Base-by-base conservation (phyloP, 306 rosid genomes). In the Pyrus pyrifolia region DNA sequence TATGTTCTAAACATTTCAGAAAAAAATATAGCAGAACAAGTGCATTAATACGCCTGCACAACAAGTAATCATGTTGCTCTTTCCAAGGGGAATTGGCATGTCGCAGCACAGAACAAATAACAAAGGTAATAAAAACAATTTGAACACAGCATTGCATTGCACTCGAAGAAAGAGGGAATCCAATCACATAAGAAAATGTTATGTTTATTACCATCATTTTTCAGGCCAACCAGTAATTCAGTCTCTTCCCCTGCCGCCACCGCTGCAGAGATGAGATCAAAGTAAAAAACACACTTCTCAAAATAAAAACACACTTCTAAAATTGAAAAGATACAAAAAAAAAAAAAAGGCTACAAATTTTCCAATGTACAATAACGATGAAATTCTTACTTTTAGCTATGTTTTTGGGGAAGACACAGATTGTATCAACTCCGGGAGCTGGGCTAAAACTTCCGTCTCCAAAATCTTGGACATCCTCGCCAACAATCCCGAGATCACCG, bases 231-330 rank as follows among this genome's bases (percentile, higher is more conserved):
- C 2, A 95, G 88, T 22, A 95, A 78, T 67, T 95, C 96, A 27
- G 93, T 78, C 79, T 95, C 97, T 79, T 92, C 91, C 75, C 99
- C 97, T 55, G 99, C 97, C 6, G 87, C 71, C 76, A 95, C 87
- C 83, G 85, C 98, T 94, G 87, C 83, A 89, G 70, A 83, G 53
- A 62, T 74, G 29, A 87, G 21, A 52, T 38, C 79, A 27, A 81
- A 67, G 78, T 76, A 44, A 62, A 62, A 68, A 10, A 57, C 4
- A n/a, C 7, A 67, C 10, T 8, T n/a, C 38, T 70, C 58, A 69
- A 2, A 53, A 68, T 45, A 35, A 80, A 68, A 10, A 57, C 4
- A n/a, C 15, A 67, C 10, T 8, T n/a, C 30, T 70, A 46, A 70
- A 2, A 7, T 38, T 38, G 42, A 7, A 38, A 38, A 25, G 27